Evolutionary conservation across 2,329 filamentous ascomycete species (phyloP), one percentile per base, ranked within the genome.

Genomic region (Fusarium xylarioides): DNA sequence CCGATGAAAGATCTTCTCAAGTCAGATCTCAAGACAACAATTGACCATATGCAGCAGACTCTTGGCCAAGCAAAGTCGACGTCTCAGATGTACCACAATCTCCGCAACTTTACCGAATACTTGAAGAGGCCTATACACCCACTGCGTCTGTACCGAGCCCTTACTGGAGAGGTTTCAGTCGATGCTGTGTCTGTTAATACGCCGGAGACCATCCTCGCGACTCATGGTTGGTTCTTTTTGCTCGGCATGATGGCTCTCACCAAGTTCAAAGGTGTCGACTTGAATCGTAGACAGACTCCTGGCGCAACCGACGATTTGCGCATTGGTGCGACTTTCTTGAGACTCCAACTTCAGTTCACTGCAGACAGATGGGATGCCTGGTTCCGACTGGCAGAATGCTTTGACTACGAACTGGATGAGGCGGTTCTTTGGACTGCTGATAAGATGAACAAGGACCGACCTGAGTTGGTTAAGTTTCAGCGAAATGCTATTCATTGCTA

Each of bases 1-100:
- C 91, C 93, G 28, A 93, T 97, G 84, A 97, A 95, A 77, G 96
- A 98, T 74, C 84, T 98, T 23, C 89, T 95, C 21, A 98, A 97
- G 80, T 96, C 95, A 21, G 94, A 98, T 63, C 86, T 99, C 60
- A 97, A 95, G 80, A 90, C 88, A 21, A 94, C 95, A 0, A 96
- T 99, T 66, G 96, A 99, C 66, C 95, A 95, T 75, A 94, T 99
- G 82, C 95, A 98, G 80, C 91, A 94, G 74, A 92, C 93, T 10
- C 92, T 98, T 60, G 94, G 94, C 3, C 89, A 89, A 60, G 90
- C 92, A 34, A 97, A 95, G 80, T 90, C 92, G 18, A 92, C 92
- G 4, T 90, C 93, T 10, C 91, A 95, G 69, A 91, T 97, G 82
- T 88, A 92, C n/a, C 92, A 96, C 80, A 99, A 99, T 81, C 88